A percentile compares a stretch with the other conserved stretches of the same genome.
Evolutionary conservation across 2,329 filamentous ascomycete species (phyloP).

Genomic region (Penicillium thymicola): DNA sequence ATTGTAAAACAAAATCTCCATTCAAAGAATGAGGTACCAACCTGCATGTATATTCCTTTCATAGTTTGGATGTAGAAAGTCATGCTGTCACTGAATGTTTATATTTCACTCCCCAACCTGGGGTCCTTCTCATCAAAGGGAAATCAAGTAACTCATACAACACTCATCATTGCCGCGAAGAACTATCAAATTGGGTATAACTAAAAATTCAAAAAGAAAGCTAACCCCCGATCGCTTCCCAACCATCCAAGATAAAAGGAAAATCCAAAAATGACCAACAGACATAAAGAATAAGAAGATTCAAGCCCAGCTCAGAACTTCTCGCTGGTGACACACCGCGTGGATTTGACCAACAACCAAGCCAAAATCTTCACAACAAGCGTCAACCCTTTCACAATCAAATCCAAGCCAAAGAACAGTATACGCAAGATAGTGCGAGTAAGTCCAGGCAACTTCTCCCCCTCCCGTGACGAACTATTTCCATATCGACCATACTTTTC

Average conservation of each 20-base stretch:
- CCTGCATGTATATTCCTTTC: not conserved
- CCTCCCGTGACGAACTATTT: constrained; percentile 34
- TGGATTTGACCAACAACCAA: constrained; percentile 41
- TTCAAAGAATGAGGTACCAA: too few relatives aligned
- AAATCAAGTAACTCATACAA: not conserved
- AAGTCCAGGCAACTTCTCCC: constrained; percentile 40
- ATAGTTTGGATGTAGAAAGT: not conserved
- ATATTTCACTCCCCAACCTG: too few relatives aligned
- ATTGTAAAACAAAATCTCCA: too few relatives aligned
- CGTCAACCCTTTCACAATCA: constrained; percentile 39
- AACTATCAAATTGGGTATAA: constrained; percentile 14
- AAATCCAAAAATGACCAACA: not conserved
- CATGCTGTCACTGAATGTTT: not conserved
- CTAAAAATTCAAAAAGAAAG: not conserved
- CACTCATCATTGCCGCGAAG: not conserved
- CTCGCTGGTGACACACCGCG: constrained; percentile 42
- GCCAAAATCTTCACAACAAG: constrained; percentile 40
- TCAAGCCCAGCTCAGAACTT: constrained; percentile 34
- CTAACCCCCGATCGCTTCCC: not conserved
- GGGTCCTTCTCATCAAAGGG: not conserved
- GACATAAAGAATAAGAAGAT: not conserved
- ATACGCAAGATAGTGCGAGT: constrained; percentile 35
- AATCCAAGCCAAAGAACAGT: constrained; percentile 38
- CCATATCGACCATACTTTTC: constrained; percentile 45
- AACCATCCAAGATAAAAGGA: not conserved